Base-by-base conservation (phyloP, 768 basidiomycete genomes). In the Rubroboletus pulcherrimus region DNA sequence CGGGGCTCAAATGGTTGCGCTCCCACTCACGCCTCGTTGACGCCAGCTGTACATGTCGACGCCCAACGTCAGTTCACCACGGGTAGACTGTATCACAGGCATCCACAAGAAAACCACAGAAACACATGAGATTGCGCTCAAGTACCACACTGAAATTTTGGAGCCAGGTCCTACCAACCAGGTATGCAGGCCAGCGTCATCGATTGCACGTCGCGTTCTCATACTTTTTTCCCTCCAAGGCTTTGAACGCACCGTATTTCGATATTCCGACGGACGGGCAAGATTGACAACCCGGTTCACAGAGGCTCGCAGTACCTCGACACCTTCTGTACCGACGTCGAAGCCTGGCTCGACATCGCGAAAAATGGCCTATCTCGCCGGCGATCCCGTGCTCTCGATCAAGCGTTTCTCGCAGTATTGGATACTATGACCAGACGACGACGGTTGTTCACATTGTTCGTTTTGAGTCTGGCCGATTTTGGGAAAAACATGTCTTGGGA, bases 31-130 rank as follows among this genome's bases (percentile, higher is more conserved):
- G 5, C 2, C 21, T 14, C 21, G 3, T 41, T 12, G 40, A 21
- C 86, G 0, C 39, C 19, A 12, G 19, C 3, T 19, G 19, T 19
- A 3, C 2, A 6, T 21, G 21, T 12, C 1, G 39, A 7, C 39
- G 11, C 5, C 6, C 10, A 12, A 12, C 11, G 2, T 7, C 6
- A 21, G n/a, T 19, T n/a, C 38, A 10, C 9, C 10, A 33, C 9
- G 38, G 38, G 39, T 39, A 40, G 19, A 40, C 12, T 19, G 19
- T 37, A 37, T 41, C 40, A 21, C 19, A 41, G 12, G 40, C 12
- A 24, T 41, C 3, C 10, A 21, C 7, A 21, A 12, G 40, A 2
- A 14, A 21, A 2, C 7, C 26, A 4, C 26, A 26, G 26, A 26
- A 7, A 14, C 1, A 21, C 21, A 7, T 4, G 12, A 14, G 19